Base-by-base conservation (phyloP, 768 basidiomycete genomes). In the Leucocoprinus leucothites region DNA sequence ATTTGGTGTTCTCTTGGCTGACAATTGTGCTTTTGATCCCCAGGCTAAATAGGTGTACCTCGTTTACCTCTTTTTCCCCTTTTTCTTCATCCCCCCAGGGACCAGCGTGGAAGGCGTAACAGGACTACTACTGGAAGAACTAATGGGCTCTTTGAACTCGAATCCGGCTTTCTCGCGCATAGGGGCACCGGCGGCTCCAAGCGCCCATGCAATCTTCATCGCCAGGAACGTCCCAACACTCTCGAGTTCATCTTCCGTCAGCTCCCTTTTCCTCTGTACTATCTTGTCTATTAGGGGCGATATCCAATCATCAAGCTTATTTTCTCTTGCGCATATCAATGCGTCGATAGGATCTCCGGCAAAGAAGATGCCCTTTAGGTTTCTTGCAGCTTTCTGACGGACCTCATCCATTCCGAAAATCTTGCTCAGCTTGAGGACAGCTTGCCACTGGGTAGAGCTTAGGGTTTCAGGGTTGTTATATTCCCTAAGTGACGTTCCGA, bases 201-300 rank as follows among this genome's bases (percentile, higher is more conserved):
- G 52, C 31, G 52, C 52, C 34, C 44, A 46, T 9, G 52, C 52
- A 38, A 53, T 53, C 22, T 53, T 53, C 43, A 46, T 46, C 14
- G 44, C 52, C 7, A 53, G 13, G 9, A 19, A 16, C 3, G 26
- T 34, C 6, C 51, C 51, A 19, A 52, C 26, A 7, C 21, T 44
- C 8, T 35, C 44, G 14, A 53, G 34, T 9, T 53, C 52, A 3
- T 24, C 52, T 14, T 35, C 43, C 6, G 11, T 46, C 13, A 53
- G 7, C 9, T 31, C 24, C 25, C 52, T 45, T 35, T 25, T 36
- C 16, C 14, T 18, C 16, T 36, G 18, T 8, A 53, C 54, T n/a
- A 49, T 56, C 26, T 48, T 49, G 13, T 43, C 16, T 14, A 56
- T 48, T 24, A 56, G 13, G 11, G 47, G 54, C 14, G 16, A 11